Conservation (phyloP, 202 grass and related monocot species). For the Setaria viridis region DNA sequence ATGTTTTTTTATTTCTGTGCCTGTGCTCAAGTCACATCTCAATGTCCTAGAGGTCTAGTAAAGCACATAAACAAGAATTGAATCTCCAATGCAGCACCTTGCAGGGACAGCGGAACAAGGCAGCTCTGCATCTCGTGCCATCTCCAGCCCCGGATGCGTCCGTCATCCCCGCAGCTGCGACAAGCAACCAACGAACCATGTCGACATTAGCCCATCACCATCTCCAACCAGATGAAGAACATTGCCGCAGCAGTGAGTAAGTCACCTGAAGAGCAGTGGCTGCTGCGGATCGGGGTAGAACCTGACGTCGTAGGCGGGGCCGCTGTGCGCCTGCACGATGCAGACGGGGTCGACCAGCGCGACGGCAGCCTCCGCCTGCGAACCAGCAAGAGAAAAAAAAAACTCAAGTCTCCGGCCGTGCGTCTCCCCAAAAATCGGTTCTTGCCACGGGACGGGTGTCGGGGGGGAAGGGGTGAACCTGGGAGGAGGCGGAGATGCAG, state of each 20-base stretch:
- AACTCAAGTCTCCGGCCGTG: neutral
- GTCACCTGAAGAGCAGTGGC: slow-evolving; percentile 79
- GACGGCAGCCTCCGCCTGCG: slow-evolving; percentile 22
- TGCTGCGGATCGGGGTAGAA: slow-evolving; percentile 68
- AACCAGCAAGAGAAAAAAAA: neutral
- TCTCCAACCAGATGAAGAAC: neutral
- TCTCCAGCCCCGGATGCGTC: slow-evolving; percentile 74
- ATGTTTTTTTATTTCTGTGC: neutral
- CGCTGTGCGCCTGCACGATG: slow-evolving; percentile 75
- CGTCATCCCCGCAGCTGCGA: slow-evolving; percentile 79
- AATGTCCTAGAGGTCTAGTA: neutral
- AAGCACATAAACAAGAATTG: neutral
- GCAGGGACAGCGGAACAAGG: slow-evolving; percentile 51
- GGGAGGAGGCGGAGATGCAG: slow-evolving; percentile 49
- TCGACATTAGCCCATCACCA: neutral
- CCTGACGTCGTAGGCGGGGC: slow-evolving; percentile 76
- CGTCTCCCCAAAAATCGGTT: neutral
- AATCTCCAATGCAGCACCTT: slow-evolving; percentile 52
- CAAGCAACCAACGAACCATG: slow-evolving; percentile 10
- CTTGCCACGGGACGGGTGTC: neutral
- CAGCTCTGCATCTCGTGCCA: slow-evolving; percentile 79
- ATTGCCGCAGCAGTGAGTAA: neutral
- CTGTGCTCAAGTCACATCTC: neutral
- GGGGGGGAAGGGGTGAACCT: slow-evolving; percentile 35
- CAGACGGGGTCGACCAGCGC: slow-evolving; percentile 57